Percentiles rank a stretch among this genome's conserved stretches.
Evolutionary conservation across 305 asterid species (phyloP).

Genomic region (Coffea humblotiana): DNA sequence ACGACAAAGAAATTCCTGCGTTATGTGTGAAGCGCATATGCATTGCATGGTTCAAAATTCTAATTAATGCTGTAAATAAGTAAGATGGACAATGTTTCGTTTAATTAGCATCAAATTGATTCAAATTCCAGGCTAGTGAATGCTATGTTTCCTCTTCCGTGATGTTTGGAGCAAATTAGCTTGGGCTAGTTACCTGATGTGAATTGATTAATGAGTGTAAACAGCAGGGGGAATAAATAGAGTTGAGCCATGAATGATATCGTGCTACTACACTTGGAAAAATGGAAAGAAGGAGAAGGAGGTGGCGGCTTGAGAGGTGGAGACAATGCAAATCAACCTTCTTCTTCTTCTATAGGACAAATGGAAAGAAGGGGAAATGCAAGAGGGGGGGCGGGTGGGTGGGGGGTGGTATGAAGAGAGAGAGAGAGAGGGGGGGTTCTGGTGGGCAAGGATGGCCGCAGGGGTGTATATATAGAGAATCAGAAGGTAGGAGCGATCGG

Average conservation of each 20-base stretch:
- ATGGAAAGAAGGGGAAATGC: too few species aligned
- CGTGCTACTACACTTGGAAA: too few species aligned
- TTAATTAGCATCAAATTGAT: neutral
- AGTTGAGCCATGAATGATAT: constrained; percentile 19
- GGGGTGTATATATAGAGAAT: constrained; percentile 16
- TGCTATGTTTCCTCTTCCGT: too few species aligned
- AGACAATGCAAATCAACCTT: neutral
- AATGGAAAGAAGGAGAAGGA: neutral
- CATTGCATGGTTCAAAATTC: too few species aligned
- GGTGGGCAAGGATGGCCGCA: neutral
- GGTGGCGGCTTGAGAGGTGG: neutral
- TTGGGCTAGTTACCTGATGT: constrained; percentile 22
- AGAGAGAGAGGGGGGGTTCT: neutral
- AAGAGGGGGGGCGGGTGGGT: neutral
- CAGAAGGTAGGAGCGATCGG: too few species aligned
- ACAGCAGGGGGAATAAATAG: constrained; percentile 19
- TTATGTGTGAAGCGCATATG: too few species aligned
- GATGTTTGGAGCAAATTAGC: neutral
- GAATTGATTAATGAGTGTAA: constrained; percentile 16
- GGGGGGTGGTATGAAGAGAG: neutral
- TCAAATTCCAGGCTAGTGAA: neutral
- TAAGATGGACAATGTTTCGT: neutral
- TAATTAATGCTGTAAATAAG: neutral
- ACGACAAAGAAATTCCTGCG: neutral
- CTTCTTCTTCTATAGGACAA: constrained; percentile 12